phyloP scores from a whole-genome alignment of 1,139 yeast genomes.

The Arxiozyma slooffiae region DNA sequence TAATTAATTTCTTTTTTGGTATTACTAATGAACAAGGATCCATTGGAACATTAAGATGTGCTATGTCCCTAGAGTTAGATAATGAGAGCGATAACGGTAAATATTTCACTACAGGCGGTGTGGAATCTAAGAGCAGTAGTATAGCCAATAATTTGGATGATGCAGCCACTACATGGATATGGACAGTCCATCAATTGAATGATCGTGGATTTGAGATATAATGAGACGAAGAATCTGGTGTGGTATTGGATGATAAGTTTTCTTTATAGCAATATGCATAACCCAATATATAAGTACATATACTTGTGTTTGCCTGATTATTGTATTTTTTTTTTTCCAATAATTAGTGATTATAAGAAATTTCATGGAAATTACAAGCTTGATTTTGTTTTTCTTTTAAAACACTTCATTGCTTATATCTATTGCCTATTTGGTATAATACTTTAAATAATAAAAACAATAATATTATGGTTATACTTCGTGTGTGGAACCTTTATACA shows the following conservation, averaged over 20 bases:
- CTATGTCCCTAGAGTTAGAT: slow-evolving; percentile 46
- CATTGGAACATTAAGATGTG: slow-evolving; percentile 53
- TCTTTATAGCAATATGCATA: no score
- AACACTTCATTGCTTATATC: no score
- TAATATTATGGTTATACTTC: no score
- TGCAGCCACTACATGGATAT: slow-evolving; percentile 71
- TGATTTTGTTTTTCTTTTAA: no score
- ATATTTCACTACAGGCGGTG: slow-evolving; percentile 54
- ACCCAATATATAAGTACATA: no score
- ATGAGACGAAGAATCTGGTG: neutral
- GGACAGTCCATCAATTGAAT: slow-evolving; percentile 60
- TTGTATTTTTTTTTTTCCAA: no score
- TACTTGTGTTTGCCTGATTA: neutral
- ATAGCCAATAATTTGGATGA: slow-evolving; percentile 52
- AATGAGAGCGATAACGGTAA: slow-evolving; percentile 56
- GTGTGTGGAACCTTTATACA: neutral
- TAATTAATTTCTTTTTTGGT: slow-evolving; percentile 61
- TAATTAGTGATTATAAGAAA: no score
- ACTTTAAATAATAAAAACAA: no score
- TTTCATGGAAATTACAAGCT: neutral
- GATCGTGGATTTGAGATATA: slow-evolving; percentile 37
- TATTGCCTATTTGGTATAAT: neutral
- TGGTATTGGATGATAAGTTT: neutral
- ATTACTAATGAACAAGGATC: slow-evolving; percentile 66
- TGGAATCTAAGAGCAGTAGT: slow-evolving; percentile 43